Conservation (phyloP, 108 stramenopile species). For the Skeletonema grethae region DNA sequence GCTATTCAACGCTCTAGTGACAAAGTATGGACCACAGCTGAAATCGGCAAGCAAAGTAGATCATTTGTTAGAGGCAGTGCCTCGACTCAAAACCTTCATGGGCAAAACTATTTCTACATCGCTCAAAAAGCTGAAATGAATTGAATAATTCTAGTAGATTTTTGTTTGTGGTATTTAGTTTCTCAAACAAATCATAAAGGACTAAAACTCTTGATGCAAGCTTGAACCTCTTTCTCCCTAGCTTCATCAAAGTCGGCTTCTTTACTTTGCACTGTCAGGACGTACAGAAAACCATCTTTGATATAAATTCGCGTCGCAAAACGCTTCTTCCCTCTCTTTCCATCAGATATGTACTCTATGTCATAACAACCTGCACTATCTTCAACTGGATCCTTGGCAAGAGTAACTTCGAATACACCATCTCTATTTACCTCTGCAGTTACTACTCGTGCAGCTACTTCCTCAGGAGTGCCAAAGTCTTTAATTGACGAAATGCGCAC, state of each 20-base stretch:
- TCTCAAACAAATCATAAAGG: slow-evolving; percentile 10
- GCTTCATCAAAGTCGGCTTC: slow-evolving; percentile 47
- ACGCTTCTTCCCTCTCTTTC: slow-evolving; percentile 77
- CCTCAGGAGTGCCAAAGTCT: slow-evolving; percentile 81
- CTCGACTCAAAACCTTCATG: slow-evolving; percentile 34
- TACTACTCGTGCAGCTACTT: slow-evolving; percentile 83
- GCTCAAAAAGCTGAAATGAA: slow-evolving; percentile 15
- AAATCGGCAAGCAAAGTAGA: slow-evolving; percentile 15
- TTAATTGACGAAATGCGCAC: slow-evolving; percentile 63
- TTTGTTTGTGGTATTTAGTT: background rate
- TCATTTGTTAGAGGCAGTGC: slow-evolving; percentile 13
- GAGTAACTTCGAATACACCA: slow-evolving; percentile 81
- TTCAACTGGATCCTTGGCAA: slow-evolving; percentile 70
- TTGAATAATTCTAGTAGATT: background rate
- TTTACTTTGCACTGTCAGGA: slow-evolving; percentile 77
- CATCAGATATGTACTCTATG: slow-evolving; percentile 67
- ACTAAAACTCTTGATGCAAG: slow-evolving; percentile 35
- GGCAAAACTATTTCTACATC: slow-evolving; percentile 22
- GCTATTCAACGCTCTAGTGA: slow-evolving; percentile 29
- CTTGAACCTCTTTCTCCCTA: slow-evolving; percentile 38
- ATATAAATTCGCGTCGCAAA: slow-evolving; percentile 71
- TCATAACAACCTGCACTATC: slow-evolving; percentile 52
- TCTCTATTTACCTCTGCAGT: slow-evolving; percentile 86
- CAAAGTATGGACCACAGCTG: slow-evolving; percentile 36
- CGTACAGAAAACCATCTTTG: slow-evolving; percentile 58